Evolutionary conservation across 805 yeast genomes (phyloP).

Genomic region (Scheffersomyces amazonensis): DNA sequence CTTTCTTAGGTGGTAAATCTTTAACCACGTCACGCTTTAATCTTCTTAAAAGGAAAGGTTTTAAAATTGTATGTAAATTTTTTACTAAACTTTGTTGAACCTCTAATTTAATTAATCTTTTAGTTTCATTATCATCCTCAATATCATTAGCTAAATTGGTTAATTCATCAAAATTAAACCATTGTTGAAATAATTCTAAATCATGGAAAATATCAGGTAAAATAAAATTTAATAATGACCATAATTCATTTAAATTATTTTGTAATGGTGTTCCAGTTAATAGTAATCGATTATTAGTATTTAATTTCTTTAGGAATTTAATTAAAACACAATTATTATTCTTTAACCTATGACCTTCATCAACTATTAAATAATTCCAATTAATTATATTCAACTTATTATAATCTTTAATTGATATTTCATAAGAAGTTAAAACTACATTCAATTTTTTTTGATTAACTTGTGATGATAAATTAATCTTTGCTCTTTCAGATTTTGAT

Average conservation of each 20-base stretch:
- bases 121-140: slow-evolving; percentile 37
- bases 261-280: slow-evolving; percentile 97
- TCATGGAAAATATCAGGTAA: slow-evolving; percentile 93
- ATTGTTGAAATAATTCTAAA: slow-evolving; percentile 81
- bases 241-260: slow-evolving; percentile 82
- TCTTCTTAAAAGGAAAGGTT: slow-evolving; percentile 84
- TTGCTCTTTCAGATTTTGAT: slow-evolving; percentile 50
- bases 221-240: slow-evolving; percentile 89
- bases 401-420: slow-evolving; percentile 70
- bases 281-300: slow-evolving; percentile 68
- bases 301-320: slow-evolving; percentile 62
- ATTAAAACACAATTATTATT: slow-evolving; percentile 78
- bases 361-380: slow-evolving; percentile 88
- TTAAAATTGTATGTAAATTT: slow-evolving; percentile 80
- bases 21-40: slow-evolving; percentile 70
- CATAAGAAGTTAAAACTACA: slow-evolving; percentile 79
- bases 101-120: slow-evolving; percentile 55
- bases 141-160: slow-evolving; percentile 27
- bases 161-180: slow-evolving; percentile 83
- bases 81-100: slow-evolving; percentile 53
- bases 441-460: slow-evolving; percentile 23
- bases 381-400: slow-evolving; percentile 45
- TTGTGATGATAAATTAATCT: slow-evolving; percentile 27
- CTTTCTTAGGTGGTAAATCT: slow-evolving; percentile 83
- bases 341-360: slow-evolving; percentile 93